Percentiles rank a stretch among this genome's conserved stretches.
Evolutionary conservation across 768 basidiomycete genomes (phyloP).

Genomic region (Udeniomyces megalosporus): DNA sequence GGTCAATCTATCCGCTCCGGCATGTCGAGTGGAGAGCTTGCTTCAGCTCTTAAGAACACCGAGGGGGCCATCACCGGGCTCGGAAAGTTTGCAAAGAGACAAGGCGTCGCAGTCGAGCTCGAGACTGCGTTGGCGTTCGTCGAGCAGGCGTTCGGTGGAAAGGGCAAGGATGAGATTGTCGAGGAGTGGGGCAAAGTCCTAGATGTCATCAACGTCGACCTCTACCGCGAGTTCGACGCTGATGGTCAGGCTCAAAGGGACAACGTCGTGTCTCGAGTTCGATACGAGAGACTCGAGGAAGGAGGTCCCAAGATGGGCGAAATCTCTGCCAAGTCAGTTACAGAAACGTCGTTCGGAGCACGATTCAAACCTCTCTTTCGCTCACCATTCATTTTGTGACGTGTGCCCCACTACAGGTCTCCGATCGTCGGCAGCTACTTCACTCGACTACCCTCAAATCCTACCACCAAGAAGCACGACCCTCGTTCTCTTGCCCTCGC

Average conservation of each 20-base stretch:
- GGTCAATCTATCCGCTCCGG: constrained; percentile 35
- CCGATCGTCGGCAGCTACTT: constrained; percentile 88
- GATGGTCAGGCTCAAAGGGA: constrained; percentile 61
- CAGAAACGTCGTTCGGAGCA: no score
- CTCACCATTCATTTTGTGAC: no score
- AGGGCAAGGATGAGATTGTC: constrained; percentile 34
- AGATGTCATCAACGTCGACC: constrained; percentile 71
- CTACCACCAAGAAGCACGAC: constrained; percentile 34
- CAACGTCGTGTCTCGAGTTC: constrained; percentile 56
- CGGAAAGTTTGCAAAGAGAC: constrained; percentile 42
- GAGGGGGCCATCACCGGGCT: constrained; percentile 45
- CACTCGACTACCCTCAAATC: constrained; percentile 50
- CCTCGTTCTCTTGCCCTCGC: constrained; percentile 57
- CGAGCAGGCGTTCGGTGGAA: constrained; percentile 36
- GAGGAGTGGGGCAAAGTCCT: constrained; percentile 60
- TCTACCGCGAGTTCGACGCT: constrained; percentile 73
- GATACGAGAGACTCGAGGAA: constrained; percentile 62
- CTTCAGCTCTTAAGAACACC: constrained; percentile 38
- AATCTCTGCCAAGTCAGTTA: constrained; percentile 49
- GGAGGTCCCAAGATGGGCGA: constrained; percentile 71
- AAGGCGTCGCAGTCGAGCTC: constrained; percentile 48
- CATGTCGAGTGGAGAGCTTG: constrained; percentile 49
- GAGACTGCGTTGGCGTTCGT: constrained; percentile 56
- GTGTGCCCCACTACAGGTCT: no score
- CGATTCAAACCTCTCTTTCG: no score